Conservation (phyloP, 805 yeast genomes). For the Zygoascus biomembranicola region DNA sequence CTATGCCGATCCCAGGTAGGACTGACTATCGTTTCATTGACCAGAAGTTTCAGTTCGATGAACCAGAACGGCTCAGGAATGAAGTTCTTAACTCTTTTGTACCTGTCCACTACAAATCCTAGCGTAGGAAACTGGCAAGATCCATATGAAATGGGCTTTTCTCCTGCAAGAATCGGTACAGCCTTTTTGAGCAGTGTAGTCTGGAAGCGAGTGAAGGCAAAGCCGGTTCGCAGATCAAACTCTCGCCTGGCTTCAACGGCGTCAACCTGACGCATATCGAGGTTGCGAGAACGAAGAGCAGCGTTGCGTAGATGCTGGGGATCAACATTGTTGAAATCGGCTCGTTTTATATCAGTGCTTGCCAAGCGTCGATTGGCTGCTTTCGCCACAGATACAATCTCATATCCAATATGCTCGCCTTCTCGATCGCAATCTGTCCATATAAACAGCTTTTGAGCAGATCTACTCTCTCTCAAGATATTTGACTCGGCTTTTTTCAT, state of each 20-base stretch:
- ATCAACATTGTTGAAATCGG: slow-evolving; percentile 83
- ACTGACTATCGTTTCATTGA: slow-evolving; percentile 21
- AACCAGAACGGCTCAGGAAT: slow-evolving; percentile 76
- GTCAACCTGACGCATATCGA: slow-evolving; percentile 62
- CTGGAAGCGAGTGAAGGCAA: slow-evolving; percentile 75
- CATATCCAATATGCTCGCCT: slow-evolving; percentile 89
- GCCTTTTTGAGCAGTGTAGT: slow-evolving; percentile 37
- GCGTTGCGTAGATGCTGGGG: slow-evolving; percentile 63
- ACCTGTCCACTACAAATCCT: slow-evolving; percentile 93
- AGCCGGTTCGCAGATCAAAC: slow-evolving; percentile 82
- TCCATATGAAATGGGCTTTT: slow-evolving; percentile 64
- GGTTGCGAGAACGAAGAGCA: slow-evolving; percentile 53
- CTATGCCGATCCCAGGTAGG: slow-evolving; percentile 69
- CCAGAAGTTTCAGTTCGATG: slow-evolving; percentile 42
- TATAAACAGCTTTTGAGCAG: slow-evolving; percentile 62
- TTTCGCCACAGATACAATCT: slow-evolving; percentile 63
- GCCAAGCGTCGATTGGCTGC: slow-evolving; percentile 40
- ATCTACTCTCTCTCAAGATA: slow-evolving; percentile 55
- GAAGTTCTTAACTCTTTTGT: slow-evolving; percentile 63
- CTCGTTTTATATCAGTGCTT: slow-evolving; percentile 52
- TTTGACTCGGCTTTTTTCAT: slow-evolving; percentile 50
- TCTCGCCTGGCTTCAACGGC: slow-evolving; percentile 87
- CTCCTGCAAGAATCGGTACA: slow-evolving; percentile 25
- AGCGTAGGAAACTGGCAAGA: slow-evolving; percentile 94
- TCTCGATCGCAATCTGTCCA: slow-evolving; percentile 99